A percentile compares a stretch with the other conserved stretches of the same genome.
Evolutionary conservation across 441 rosid species (phyloP).

Genomic region (Populus trichocarpa): DNA sequence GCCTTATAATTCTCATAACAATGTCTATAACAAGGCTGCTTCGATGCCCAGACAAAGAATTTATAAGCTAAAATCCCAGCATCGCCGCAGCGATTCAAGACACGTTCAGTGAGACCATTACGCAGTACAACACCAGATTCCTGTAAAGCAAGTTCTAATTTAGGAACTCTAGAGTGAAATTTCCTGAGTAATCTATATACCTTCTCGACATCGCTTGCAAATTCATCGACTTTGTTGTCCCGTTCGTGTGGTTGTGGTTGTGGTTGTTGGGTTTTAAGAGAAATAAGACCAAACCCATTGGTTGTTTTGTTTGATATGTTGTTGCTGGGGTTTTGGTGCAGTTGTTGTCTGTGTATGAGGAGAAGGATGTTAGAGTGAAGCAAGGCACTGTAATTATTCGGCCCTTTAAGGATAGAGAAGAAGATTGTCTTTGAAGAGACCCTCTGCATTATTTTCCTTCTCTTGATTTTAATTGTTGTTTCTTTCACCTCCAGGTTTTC

Average conservation of each 20-base stretch:
- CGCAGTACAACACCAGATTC: slow-evolving; percentile 62
- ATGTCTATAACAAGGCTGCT: slow-evolving; percentile 64
- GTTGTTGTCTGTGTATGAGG: slow-evolving; percentile 1
- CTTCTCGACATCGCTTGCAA: slow-evolving; percentile 71
- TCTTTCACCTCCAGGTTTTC: not conserved
- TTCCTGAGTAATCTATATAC: slow-evolving; percentile 63
- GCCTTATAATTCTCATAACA: slow-evolving; percentile 73
- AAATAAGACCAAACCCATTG: slow-evolving; percentile 39
- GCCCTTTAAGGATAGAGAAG: not conserved
- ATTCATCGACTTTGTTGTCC: slow-evolving; percentile 38
- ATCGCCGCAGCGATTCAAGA: slow-evolving; percentile 76
- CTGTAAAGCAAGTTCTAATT: slow-evolving; percentile 68
- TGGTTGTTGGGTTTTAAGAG: slow-evolving; percentile 22
- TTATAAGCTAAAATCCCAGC: slow-evolving; percentile 78
- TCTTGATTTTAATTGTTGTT: not conserved
- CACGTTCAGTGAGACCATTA: slow-evolving; percentile 59
- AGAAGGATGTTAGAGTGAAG: not conserved
- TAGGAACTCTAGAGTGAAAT: slow-evolving; percentile 66
- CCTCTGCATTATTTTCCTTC: slow-evolving; percentile 10
- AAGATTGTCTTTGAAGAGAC: not conserved
- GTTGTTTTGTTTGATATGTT: slow-evolving; percentile 11
- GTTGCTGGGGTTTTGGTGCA: slow-evolving; percentile 13
- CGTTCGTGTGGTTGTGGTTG: slow-evolving; percentile 9
- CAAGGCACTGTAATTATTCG: not conserved
- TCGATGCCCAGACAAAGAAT: slow-evolving; percentile 73